phyloP scores from a whole-genome alignment of 2,329 filamentous ascomycete genomes.

The Sarocladium brachiariae region DNA sequence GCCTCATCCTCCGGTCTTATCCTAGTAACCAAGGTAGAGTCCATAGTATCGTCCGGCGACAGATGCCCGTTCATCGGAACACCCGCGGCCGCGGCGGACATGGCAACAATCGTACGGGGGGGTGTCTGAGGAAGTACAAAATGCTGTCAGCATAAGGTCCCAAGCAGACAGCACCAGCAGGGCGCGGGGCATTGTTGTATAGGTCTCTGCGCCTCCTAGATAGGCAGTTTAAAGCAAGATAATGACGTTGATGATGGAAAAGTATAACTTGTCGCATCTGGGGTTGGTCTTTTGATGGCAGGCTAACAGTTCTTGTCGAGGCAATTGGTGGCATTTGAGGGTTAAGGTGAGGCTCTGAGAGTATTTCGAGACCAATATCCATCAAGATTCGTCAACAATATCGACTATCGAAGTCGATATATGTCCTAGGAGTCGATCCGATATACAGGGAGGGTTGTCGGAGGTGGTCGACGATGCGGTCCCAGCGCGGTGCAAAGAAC shows the following conservation, averaged over 20 bases:
- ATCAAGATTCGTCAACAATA: constrained; percentile 28
- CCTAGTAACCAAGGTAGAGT: constrained; percentile 30
- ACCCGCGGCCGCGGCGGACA: constrained; percentile 55
- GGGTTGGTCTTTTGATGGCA: constrained; percentile 37
- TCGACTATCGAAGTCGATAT: constrained; percentile 17
- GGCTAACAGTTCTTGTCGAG: constrained; percentile 37
- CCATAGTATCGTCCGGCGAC: constrained; percentile 44
- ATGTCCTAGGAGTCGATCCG: background rate
- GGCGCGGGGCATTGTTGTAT: no score
- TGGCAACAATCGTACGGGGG: constrained; percentile 53
- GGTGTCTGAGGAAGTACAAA: constrained; percentile 35
- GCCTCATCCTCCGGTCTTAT: constrained; percentile 54
- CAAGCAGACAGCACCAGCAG: background rate
- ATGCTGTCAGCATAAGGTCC: background rate
- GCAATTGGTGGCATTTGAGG: constrained; percentile 35
- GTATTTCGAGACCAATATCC: constrained; percentile 7
- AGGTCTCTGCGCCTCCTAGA: background rate
- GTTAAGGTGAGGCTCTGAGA: constrained; percentile 4
- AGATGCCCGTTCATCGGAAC: constrained; percentile 61
- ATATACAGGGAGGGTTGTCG: background rate
- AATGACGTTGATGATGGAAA: constrained; percentile 20
- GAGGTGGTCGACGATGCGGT: constrained; percentile 4
- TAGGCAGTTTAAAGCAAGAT: background rate
- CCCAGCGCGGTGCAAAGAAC: constrained; percentile 1
- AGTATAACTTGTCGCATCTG: constrained; percentile 36